Percentiles rank a stretch among this genome's conserved stretches.
Evolutionary conservation across 805 yeast species (phyloP).

Genomic region (Spathaspora girioi): DNA sequence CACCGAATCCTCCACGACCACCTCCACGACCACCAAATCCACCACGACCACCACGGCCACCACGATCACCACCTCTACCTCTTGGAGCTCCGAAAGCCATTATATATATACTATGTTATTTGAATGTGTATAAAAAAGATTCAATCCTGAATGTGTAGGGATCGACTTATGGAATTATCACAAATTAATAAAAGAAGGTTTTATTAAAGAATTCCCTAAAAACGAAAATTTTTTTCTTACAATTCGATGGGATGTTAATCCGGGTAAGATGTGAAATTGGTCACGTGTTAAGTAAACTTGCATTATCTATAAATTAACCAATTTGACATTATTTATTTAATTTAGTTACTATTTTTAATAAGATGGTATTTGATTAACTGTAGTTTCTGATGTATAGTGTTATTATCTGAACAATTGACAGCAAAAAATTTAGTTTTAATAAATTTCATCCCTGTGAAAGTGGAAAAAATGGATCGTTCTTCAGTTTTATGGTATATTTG

Average conservation of each 20-base stretch:
- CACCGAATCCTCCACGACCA: slow-evolving; percentile 24
- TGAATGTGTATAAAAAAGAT: background rate
- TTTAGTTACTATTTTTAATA: background rate
- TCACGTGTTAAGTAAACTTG: background rate
- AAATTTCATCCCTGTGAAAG: background rate
- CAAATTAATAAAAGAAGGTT: background rate
- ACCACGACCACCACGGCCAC: slow-evolving; percentile 27
- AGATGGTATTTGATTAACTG: background rate
- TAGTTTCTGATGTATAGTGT: background rate
- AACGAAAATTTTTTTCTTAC: background rate
- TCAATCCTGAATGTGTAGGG: background rate
- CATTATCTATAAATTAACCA: background rate
- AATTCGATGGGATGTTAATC: background rate
- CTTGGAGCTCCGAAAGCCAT: slow-evolving; percentile 74
- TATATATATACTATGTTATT: slow-evolving; percentile 11
- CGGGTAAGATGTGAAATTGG: background rate
- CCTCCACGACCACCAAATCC: slow-evolving; percentile 13
- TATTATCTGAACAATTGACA: background rate
- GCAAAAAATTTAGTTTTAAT: background rate
- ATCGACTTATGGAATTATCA: background rate
- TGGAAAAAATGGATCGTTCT: background rate
- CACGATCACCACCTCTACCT: slow-evolving; percentile 47
- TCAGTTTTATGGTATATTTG: background rate
- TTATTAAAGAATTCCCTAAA: background rate
- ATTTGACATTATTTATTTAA: background rate